Evolutionary conservation across 495 filamentous ascomycete genomes (phyloP), one percentile per base, ranked within the genome.

Genomic region (Geoglossum glabrum): DNA sequence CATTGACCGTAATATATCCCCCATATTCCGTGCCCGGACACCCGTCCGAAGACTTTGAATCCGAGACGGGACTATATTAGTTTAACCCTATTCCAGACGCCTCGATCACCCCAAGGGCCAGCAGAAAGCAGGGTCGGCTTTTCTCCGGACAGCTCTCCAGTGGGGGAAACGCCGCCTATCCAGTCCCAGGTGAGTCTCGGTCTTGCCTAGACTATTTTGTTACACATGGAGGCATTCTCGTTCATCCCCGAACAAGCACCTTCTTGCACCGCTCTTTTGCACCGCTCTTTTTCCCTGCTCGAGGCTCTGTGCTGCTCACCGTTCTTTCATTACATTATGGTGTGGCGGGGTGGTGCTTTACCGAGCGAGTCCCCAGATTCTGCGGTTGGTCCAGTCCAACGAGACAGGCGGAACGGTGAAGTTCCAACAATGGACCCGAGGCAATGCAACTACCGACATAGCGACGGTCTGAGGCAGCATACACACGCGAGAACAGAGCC

Each of bases 291-390:
- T 45, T 1, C 40, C 40, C 23, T 45, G 40, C 10, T 19, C 40
- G n/a, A 21, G n/a, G 40, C 40, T 21, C n/a, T 2, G 36, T 45
- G 40, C 40, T 21, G 5, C 3, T 19, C 40, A 4, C 3, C 10
- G 17, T 21, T 45, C 40, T 21, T 27, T 31, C 23, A n/a, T 52
- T 21, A 52, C 49, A 21, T 31, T 27, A 31, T 26, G 21, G 21
- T 26, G 46, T 23, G 21, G 49, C 28, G 49, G 49, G 49, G 49
- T 21, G 49, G 11, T 45, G 7, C 49, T 52, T 52, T 52, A 52
- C 49, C 49, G 49, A 52, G 49, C 49, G 49, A 52, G 49, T 52
- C 49, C 46, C 49, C 49, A 26, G n/a, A 26, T 30, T 52, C 23
- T 52, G 49, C 25, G 49, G 49, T 27, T 52, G 49, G 49, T 15